Base-by-base conservation (phyloP, 176 grass and related monocot species). In the Urochloa ruziziensis region DNA sequence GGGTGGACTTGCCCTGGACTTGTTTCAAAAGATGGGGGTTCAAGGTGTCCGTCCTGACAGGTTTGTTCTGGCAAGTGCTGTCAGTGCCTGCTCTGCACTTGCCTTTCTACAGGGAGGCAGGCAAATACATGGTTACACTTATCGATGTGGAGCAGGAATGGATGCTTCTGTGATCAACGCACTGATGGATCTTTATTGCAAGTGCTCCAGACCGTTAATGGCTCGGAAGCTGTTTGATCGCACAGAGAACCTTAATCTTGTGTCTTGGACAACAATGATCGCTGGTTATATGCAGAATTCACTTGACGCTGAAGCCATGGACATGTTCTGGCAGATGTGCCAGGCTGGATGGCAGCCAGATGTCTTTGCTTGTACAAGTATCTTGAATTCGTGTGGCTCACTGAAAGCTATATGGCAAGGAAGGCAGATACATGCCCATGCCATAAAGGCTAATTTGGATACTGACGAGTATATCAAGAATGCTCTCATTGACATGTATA, bases 221-320 rank as follows among this genome's bases (percentile, higher is more conserved):
- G 94, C 94, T 44, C 89, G 74, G 7, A 90, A 46, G 70, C 84
- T 94, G 34, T 94, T 97, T 85, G 80, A 94, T 78, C 72, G 3
- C 32, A 90, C 88, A 83, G 67, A 35, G 61, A 77, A 67, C 69
- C 67, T 34, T 42, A 89, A 97, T 65, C 80, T 94, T 79, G 94
- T 97, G 42, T 88, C 91, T 40, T 97, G 94, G 94, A 97, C 91
- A 39, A 90, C 94, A n/a, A 90, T 94, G 87, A 90, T 97, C 49
- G 59, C 85, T 44, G 94, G 89, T 14, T 94, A 94, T 59, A 88
- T 97, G 94, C 91, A 94, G 76, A 90, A 82, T 52, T 88, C 87
- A 33, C 90, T 70, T 27, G 70, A 90, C 80, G 83, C 17, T 60
- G 88, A 88, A 84, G 89, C 94, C 29, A 83, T 94, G 62, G 34